Evolutionary conservation across 1,139 yeast genomes (phyloP).

Genomic region (Nematodospora anomalae): DNA sequence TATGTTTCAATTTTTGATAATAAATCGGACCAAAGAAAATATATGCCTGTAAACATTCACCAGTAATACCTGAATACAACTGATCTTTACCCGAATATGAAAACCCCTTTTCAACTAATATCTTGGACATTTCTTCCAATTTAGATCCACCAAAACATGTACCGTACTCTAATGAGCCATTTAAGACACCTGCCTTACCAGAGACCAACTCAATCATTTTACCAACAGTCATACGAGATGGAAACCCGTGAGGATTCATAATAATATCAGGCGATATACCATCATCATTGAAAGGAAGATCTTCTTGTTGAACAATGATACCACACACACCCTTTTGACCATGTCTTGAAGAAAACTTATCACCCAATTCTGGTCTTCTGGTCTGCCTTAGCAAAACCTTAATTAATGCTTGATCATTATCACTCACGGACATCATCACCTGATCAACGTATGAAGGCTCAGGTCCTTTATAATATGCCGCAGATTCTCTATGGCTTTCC

Average conservation of each 20-base stretch:
- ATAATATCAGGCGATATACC: slow-evolving; percentile 94
- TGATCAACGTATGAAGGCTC: slow-evolving; percentile 95
- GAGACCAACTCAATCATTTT: slow-evolving; percentile 95
- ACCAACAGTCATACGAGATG: slow-evolving; percentile 99
- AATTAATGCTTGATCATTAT: slow-evolving; percentile 90
- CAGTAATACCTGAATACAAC: slow-evolving; percentile 97
- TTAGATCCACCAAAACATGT: slow-evolving; percentile 98
- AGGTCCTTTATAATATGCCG: slow-evolving; percentile 89
- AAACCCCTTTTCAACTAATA: slow-evolving; percentile 87
- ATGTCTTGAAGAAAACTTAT: slow-evolving; percentile 93
- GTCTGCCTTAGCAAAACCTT: slow-evolving; percentile 93
- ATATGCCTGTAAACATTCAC: slow-evolving; percentile 95
- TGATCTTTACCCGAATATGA: slow-evolving; percentile 95
- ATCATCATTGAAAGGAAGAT: slow-evolving; percentile 88
- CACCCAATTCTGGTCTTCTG: slow-evolving; percentile 97
- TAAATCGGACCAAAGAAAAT: slow-evolving; percentile 98
- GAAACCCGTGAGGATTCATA: slow-evolving; percentile 99
- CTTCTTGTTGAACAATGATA: slow-evolving; percentile 93
- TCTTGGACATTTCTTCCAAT: slow-evolving; percentile 92
- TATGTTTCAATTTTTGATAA: slow-evolving; percentile 96
- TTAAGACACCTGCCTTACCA: slow-evolving; percentile 96
- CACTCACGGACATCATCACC: slow-evolving; percentile 96
- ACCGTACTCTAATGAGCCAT: slow-evolving; percentile 91
- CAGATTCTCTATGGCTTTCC: slow-evolving; percentile 83
- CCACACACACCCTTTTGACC: slow-evolving; percentile 99